Evolutionary conservation across 2,329 filamentous ascomycete species (phyloP).

Genomic region (Diaporthe sp.): DNA sequence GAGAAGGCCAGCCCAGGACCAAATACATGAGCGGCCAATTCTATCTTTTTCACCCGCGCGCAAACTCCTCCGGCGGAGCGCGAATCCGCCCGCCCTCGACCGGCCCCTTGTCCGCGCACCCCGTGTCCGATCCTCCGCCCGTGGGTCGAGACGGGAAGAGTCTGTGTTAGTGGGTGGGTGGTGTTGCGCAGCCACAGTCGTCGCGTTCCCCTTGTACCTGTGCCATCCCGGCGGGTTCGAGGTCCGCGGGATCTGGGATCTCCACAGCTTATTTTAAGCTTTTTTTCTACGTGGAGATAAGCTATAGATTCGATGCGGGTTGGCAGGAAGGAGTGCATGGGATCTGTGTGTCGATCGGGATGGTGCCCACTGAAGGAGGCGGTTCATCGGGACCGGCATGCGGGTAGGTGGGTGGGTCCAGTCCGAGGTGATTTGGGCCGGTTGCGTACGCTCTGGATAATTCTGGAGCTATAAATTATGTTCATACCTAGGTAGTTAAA

Average conservation of each 20-base stretch:
- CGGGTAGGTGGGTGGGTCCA: background rate
- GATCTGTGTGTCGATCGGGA: background rate
- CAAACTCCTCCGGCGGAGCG: background rate
- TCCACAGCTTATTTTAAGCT: background rate
- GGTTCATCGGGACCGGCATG: background rate
- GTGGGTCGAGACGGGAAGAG: background rate
- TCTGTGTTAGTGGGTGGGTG: background rate
- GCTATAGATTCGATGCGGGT: background rate
- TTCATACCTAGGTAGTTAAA: background rate
- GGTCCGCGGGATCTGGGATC: background rate
- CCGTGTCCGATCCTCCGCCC: slow-evolving; percentile 6
- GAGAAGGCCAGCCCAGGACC: background rate
- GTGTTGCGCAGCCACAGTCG: background rate
- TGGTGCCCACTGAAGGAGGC: background rate
- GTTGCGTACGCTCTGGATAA: background rate
- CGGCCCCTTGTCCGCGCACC: background rate
- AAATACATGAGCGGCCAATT: background rate
- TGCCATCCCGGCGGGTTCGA: background rate
- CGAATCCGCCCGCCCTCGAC: background rate
- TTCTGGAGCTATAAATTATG: background rate
- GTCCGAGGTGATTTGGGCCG: background rate
- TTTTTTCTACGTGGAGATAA: background rate
- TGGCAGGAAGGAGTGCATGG: background rate
- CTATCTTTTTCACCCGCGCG: background rate
- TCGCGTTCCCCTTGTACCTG: background rate